Conservation (phyloP, 164 flowering plant genomes). For the Amborella trichopoda region DNA sequence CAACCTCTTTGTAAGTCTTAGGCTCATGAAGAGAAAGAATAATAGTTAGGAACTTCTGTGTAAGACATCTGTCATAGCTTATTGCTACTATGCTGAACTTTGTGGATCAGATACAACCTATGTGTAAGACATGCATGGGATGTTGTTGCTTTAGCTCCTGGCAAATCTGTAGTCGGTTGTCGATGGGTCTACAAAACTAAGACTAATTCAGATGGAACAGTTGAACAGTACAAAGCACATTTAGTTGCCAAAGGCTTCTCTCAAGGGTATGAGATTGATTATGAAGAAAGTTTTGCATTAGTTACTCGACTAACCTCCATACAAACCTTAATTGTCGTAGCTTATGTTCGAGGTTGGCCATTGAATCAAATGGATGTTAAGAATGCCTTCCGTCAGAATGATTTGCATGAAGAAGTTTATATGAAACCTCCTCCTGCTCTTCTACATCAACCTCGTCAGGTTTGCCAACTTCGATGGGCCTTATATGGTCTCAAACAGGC, state of each 20-base stretch:
- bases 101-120: no score
- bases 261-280: background rate
- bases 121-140: no score
- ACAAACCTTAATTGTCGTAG: background rate
- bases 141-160: no score
- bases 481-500: no score
- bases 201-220: background rate
- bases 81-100: no score
- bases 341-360: background rate
- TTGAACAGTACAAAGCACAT: background rate
- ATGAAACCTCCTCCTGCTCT: background rate
- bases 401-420: background rate
- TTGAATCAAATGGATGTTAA: background rate
- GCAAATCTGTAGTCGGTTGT: no score
- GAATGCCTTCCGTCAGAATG: background rate
- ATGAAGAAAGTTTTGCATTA: no score
- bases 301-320: background rate
- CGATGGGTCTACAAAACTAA: background rate
- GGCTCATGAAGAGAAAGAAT: no score
- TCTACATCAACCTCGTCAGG: background rate
- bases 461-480: background rate
- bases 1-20: no score
- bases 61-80: no score
- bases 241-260: background rate
- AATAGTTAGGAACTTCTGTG: no score